Conservation (phyloP, 192 early-diverging fungal species). For the Lunasporangiospora selenospora region DNA sequence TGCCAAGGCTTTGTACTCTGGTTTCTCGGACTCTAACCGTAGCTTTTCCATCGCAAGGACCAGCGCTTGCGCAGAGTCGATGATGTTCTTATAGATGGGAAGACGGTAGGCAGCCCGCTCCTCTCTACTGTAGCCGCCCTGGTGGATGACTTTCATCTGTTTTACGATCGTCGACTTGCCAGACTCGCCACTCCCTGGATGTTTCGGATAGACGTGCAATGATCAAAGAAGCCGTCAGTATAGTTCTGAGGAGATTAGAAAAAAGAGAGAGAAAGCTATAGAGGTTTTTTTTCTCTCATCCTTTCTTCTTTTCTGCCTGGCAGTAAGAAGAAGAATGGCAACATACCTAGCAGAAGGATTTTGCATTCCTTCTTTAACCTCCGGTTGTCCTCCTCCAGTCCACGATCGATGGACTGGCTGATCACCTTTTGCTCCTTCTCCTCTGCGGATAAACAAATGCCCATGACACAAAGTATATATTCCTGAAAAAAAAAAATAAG, state of each 20-base stretch:
- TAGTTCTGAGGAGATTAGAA: no score
- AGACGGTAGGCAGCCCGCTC: conserved; percentile 77
- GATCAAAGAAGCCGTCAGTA: no score
- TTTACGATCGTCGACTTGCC: conserved; percentile 97
- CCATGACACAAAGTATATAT: conserved; percentile 68
- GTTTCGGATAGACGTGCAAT: no score
- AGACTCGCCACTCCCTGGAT: conserved; percentile 88
- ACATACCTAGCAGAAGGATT: conserved; percentile 71
- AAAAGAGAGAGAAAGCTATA: no score
- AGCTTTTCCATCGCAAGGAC: conserved; percentile 74
- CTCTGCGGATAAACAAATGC: conserved; percentile 71
- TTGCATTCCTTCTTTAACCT: conserved; percentile 74
- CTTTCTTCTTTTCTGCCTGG: no score
- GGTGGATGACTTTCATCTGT: conserved; percentile 98
- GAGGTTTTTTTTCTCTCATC: no score
- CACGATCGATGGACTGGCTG: conserved; percentile 65
- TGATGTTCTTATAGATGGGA: conserved; percentile 86
- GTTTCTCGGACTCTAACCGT: conserved; percentile 57
- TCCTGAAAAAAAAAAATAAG: conserved; percentile 59
- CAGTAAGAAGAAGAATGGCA: neutral
- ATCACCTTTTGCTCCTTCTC: conserved; percentile 56
- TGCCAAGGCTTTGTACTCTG: conserved; percentile 54
- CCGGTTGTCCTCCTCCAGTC: conserved; percentile 66
- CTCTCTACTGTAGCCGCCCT: conserved; percentile 85
- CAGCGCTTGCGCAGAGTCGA: conserved; percentile 84